Evolutionary conservation across 176 grass and related monocot genomes (phyloP).

Genomic region (Carex kokanica): DNA sequence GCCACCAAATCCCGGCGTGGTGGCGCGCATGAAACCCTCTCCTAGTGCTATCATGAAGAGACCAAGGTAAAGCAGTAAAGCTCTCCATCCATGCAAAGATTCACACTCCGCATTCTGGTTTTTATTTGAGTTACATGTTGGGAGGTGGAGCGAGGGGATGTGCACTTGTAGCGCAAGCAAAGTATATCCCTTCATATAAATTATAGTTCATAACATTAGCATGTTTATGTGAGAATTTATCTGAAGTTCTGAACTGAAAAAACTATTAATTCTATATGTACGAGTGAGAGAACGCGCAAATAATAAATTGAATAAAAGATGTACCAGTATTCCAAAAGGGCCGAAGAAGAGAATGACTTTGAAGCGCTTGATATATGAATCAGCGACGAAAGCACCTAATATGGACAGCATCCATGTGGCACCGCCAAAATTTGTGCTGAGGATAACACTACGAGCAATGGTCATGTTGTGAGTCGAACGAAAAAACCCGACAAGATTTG

Average conservation of each 20-base stretch:
- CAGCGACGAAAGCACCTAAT: constrained; percentile 13
- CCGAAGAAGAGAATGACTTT: constrained; percentile 18
- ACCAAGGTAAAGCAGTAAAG: constrained; percentile 21
- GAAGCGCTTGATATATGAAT: constrained; percentile 24
- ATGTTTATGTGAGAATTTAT: background rate
- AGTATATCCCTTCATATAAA: constrained; percentile 30
- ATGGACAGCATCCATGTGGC: constrained; percentile 8
- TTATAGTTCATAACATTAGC: background rate
- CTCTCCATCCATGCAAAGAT: constrained; percentile 22
- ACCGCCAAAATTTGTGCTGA: constrained; percentile 20
- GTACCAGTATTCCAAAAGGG: background rate
- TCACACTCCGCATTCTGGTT: background rate
- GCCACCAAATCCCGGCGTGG: constrained; percentile 29
- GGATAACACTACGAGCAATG: constrained; percentile 14
- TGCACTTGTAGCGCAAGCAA: constrained; percentile 46
- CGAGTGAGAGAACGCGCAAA: background rate
- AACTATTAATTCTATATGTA: background rate
- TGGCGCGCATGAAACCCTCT: constrained; percentile 34
- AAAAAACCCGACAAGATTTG: constrained; percentile 23
- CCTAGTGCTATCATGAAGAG: constrained; percentile 35
- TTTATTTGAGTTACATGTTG: constrained; percentile 19
- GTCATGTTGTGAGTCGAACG: constrained; percentile 22
- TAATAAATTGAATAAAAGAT: background rate
- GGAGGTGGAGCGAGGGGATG: constrained; percentile 21
- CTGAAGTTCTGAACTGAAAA: background rate